A percentile compares a stretch with the other conserved stretches of the same genome.
Conservation (phyloP, 805 yeast genomes). For the Saccharomyces cerevisiae region DNA sequence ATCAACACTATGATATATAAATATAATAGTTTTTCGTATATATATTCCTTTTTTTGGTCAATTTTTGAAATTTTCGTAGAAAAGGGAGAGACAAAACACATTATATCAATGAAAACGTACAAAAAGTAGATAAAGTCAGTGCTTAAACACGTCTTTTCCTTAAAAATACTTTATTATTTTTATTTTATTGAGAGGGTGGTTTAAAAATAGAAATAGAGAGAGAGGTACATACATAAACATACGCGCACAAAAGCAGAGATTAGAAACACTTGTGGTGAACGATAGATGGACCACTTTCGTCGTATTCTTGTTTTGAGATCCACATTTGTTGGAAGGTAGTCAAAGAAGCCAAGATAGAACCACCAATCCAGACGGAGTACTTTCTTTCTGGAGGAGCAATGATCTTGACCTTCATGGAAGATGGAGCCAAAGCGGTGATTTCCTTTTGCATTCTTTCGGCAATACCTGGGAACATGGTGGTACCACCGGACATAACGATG, state of each 20-base stretch:
- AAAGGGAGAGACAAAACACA: background rate
- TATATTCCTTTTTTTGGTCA: background rate
- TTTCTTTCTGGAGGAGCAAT: conserved; percentile 99
- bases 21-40: background rate
- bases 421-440: conserved; percentile 98
- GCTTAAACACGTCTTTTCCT: background rate
- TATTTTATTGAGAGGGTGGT: background rate
- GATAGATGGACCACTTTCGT: conserved; percentile 99
- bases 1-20: background rate
- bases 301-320: conserved; percentile 99
- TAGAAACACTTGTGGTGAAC: conserved; percentile 55
- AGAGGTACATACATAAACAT: background rate
- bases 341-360: conserved; percentile 96
- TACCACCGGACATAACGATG: conserved; percentile 99
- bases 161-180: background rate
- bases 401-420: conserved; percentile 99
- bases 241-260: conserved; percentile 8
- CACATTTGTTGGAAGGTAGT: conserved; percentile 99
- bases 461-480: conserved; percentile 99
- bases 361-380: conserved; percentile 99
- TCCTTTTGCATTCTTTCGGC: conserved; percentile 99
- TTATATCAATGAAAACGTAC: background rate
- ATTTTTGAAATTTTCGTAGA: background rate
- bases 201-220: background rate
- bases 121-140: background rate